Evolutionary conservation across 352 stramenopile species (phyloP), one percentile per base, ranked within the genome.

Genomic region (Pilasporangium apinafurcum): DNA sequence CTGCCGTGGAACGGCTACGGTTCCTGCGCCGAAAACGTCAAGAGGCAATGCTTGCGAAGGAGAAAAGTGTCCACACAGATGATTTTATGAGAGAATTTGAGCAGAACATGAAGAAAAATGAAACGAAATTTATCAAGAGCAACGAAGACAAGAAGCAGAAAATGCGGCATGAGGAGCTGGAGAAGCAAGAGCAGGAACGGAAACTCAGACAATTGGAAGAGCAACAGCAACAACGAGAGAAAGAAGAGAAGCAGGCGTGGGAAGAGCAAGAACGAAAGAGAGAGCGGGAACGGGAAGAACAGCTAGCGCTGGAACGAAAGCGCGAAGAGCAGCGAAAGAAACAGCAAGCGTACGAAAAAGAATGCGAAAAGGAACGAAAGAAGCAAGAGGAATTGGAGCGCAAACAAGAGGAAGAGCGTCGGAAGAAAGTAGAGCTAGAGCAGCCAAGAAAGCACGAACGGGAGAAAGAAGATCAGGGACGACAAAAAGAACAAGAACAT

Each of bases 61-160:
- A 65, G 22, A 63, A 74, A n/a, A 68, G 53, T 20, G 52, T 76
- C 10, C 42, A 59, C 4, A 51, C 62, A 1, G 71, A 87, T 37
- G 71, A 83, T 30, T 87, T 87, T 35, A 75, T 87, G 64, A 58
- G 64, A 8, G 74, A 87, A 45, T 67, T 83, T 29, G 64, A 59
- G 21, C 70, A 48, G 12, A 87, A 87, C 42, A 81, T 83, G 74
- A 76, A 81, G 56, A 84, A 83, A 41, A 87, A 85, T 32, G 60
- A 74, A 16, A 46, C 20, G 6, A 48, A 21, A 25, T 20, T 26
- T n/a, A 39, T 48, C 31, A 48, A 39, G 47, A 37, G 47, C 21
- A 40, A 20, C 7, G 38, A 48, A 13, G 17, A 28, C 2, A 31
- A 60, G 34, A 20, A 44, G 31, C 28, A 14, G 12, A 18, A 50